Evolutionary conservation across 2,329 filamentous ascomycete genomes (phyloP).

Genomic region (Botryosphaeria dothidea): DNA sequence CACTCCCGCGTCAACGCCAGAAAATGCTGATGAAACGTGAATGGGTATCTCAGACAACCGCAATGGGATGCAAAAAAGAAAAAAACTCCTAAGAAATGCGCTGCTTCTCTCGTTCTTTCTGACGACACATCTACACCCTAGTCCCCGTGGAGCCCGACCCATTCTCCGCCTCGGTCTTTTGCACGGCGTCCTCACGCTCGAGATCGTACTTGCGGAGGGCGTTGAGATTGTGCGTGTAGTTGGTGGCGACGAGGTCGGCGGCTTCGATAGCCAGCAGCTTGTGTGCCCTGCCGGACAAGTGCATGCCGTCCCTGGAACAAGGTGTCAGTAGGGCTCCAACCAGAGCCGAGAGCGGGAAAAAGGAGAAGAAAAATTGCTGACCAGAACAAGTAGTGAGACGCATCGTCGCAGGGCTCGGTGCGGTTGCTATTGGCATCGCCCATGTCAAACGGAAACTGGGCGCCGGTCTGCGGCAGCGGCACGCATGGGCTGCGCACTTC

Average conservation of each 20-base stretch:
- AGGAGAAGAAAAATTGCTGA: conserved; percentile 24
- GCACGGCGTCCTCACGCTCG: background rate
- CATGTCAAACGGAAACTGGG: conserved; percentile 18
- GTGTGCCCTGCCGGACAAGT: conserved; percentile 36
- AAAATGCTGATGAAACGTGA: conserved; percentile 20
- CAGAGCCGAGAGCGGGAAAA: conserved; percentile 4
- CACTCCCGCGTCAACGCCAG: conserved; percentile 17
- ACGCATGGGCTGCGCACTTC: conserved; percentile 37
- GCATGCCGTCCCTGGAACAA: conserved; percentile 35
- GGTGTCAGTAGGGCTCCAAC: conserved; percentile 11
- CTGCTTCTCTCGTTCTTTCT: background rate
- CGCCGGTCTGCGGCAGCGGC: conserved; percentile 22
- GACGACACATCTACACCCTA: background rate
- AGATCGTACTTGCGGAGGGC: conserved; percentile 24
- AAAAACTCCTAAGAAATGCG: conserved; percentile 18
- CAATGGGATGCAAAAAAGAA: background rate
- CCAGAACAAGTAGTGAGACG: conserved; percentile 37
- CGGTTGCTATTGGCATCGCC: conserved; percentile 10
- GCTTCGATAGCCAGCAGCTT: conserved; percentile 38
- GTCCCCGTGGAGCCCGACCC: background rate
- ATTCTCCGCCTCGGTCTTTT: background rate
- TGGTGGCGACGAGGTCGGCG: conserved; percentile 33
- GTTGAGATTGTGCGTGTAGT: conserved; percentile 32
- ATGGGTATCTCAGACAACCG: conserved; percentile 20
- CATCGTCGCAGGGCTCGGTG: conserved; percentile 31